Evolutionary conservation across 176 grass and related monocot genomes (phyloP).

Genomic region (Avena atlantica): DNA sequence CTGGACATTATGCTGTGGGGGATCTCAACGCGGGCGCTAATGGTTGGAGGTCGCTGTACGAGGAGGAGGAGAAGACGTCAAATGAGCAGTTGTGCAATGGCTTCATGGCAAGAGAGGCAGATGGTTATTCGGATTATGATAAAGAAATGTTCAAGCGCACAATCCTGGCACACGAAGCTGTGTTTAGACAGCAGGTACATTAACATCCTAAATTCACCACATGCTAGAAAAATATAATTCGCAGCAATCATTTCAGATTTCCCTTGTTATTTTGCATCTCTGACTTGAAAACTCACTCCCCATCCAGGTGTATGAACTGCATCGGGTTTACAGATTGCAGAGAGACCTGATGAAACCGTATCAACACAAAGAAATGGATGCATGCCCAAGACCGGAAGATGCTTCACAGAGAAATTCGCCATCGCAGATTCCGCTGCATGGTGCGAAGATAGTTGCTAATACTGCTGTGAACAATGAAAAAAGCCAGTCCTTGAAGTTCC

Average conservation of each 20-base stretch:
- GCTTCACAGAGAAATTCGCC: conserved; percentile 16
- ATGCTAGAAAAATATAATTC: too few species aligned
- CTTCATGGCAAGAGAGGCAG: neutral
- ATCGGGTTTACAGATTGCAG: conserved; percentile 39
- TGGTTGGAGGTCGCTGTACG: conserved; percentile 17
- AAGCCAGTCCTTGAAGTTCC: conserved; percentile 7
- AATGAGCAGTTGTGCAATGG: conserved; percentile 9
- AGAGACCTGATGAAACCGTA: conserved; percentile 37
- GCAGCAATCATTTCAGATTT: neutral
- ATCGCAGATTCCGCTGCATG: neutral
- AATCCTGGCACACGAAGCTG: conserved; percentile 34
- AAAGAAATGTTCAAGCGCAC: conserved; percentile 36
- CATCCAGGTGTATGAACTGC: conserved; percentile 25
- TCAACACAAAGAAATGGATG: neutral
- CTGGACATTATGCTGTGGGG: neutral
- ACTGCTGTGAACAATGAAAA: conserved; percentile 1
- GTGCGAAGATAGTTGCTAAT: neutral
- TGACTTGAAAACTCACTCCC: neutral
- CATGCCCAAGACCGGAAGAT: neutral
- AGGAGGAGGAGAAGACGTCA: neutral
- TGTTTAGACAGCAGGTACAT: conserved; percentile 29
- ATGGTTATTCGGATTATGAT: conserved; percentile 5
- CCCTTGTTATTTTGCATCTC: neutral
- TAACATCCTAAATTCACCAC: neutral
- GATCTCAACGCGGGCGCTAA: neutral